Conservation (phyloP, 257 asterid genomes). For the Schizonepeta tenuifolia region DNA sequence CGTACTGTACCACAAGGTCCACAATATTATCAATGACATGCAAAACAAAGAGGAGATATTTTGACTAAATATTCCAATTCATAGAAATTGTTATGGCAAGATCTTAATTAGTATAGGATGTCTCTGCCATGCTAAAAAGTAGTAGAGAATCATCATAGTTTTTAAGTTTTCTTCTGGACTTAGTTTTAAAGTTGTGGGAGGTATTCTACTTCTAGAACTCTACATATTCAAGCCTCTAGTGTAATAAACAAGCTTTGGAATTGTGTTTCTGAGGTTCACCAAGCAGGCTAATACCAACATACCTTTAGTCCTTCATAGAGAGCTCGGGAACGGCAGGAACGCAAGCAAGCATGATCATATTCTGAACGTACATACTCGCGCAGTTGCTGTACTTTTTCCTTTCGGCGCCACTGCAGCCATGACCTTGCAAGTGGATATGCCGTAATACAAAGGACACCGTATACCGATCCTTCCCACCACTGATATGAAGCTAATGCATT, state of each 20-base stretch:
- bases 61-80: too few species aligned
- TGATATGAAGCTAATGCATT: slow-evolving; percentile 82
- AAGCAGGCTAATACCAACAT: slow-evolving; percentile 26
- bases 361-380: slow-evolving; percentile 95
- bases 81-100: too few species aligned
- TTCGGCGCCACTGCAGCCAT: slow-evolving; percentile 85
- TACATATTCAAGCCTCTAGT: not conserved
- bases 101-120: not conserved
- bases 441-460: slow-evolving; percentile 62
- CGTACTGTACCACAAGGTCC: too few species aligned
- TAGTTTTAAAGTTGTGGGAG: not conserved
- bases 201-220: slow-evolving; percentile 4
- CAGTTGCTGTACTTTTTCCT: slow-evolving; percentile 72
- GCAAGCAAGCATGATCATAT: slow-evolving; percentile 93
- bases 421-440: slow-evolving; percentile 91
- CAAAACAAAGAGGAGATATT: too few species aligned
- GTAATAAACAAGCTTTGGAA: slow-evolving; percentile 12
- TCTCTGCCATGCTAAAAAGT: not conserved
- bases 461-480: slow-evolving; percentile 95
- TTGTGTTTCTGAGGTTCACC: slow-evolving; percentile 9
- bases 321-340: slow-evolving; percentile 95
- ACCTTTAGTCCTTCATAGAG: slow-evolving; percentile 94
- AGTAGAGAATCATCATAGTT: not conserved
- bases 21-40: too few species aligned
- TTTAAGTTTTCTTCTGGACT: not conserved